phyloP scores from a whole-genome alignment of 495 filamentous ascomycete genomes.

The Hypoxylon subgilvum region DNA sequence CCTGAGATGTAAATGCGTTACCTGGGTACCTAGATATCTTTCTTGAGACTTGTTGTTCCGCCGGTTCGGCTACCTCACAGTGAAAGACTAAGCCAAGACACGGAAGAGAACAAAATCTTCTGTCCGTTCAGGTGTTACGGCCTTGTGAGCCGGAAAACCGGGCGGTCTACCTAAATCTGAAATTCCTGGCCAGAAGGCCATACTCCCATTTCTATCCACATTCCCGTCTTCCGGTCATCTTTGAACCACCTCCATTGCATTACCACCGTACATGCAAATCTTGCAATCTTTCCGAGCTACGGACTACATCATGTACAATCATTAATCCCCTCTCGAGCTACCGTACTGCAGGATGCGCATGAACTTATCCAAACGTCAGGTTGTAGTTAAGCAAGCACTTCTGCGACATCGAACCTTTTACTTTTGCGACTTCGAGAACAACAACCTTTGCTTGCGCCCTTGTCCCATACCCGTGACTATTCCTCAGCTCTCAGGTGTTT shows the following conservation, averaged over 20 bases:
- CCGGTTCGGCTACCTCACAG: conserved; percentile 29
- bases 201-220: conserved; percentile 31
- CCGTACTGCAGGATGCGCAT: too few relatives aligned
- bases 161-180: conserved; percentile 29
- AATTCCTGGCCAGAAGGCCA: conserved; percentile 28
- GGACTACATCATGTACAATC: too few relatives aligned
- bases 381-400: too few relatives aligned
- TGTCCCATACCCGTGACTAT: conserved; percentile 29
- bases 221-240: too few relatives aligned
- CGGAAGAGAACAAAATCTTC: conserved; percentile 23
- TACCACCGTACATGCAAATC: too few relatives aligned
- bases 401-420: conserved; percentile 35
- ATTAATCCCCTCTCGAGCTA: conserved; percentile 14
- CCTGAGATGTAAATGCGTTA: neutral
- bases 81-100: conserved; percentile 35
- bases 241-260: too few relatives aligned
- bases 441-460: conserved; percentile 34
- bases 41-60: conserved; percentile 14
- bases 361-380: too few relatives aligned
- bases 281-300: too few relatives aligned
- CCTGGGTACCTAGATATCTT: conserved; percentile 14
- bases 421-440: conserved; percentile 45
- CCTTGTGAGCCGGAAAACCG: conserved; percentile 37
- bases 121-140: conserved; percentile 21
- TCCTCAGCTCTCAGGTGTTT: conserved; percentile 21